phyloP scores from a whole-genome alignment of 2,329 filamentous ascomycete genomes.

The Penicillium thymicola region DNA sequence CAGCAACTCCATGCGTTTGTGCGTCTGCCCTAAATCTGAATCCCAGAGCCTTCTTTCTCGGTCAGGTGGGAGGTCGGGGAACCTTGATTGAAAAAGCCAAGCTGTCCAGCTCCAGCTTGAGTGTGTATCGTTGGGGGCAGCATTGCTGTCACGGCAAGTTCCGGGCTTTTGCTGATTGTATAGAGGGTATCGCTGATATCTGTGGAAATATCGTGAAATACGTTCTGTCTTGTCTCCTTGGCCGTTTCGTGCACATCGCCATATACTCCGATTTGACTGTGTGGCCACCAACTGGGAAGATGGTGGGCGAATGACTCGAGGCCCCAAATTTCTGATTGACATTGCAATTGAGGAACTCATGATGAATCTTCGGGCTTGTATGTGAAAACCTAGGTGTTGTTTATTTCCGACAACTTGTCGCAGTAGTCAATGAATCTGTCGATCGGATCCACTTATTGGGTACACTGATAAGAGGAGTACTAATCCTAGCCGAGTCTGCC shows the following conservation, averaged over 20 bases:
- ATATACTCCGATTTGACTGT: slow-evolving; percentile 8
- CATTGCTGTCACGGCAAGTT: slow-evolving; percentile 3
- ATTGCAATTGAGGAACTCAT: slow-evolving; percentile 18
- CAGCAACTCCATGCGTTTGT: slow-evolving; percentile 36
- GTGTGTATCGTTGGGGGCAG: slow-evolving; percentile 1
- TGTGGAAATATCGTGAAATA: slow-evolving; percentile 5
- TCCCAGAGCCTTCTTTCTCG: slow-evolving; percentile 20
- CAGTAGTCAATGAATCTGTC: neutral
- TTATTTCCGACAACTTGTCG: neutral
- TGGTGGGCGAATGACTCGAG: slow-evolving; percentile 7
- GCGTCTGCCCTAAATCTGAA: slow-evolving; percentile 19
- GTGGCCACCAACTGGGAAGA: slow-evolving; percentile 9
- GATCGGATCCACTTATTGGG: neutral
- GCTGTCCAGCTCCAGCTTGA: slow-evolving; percentile 1
- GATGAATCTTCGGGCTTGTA: neutral
- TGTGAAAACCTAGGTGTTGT: neutral
- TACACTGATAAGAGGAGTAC: neutral
- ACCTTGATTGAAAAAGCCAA: slow-evolving; percentile 9
- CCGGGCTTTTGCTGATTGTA: slow-evolving; percentile 8
- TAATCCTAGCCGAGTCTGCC: neutral
- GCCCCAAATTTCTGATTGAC: slow-evolving; percentile 3
- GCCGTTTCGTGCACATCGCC: slow-evolving; percentile 11
- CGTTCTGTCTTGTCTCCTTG: slow-evolving; percentile 12
- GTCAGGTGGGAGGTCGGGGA: slow-evolving; percentile 6
- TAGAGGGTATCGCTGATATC: slow-evolving; percentile 9